Evolutionary conservation across 129 eudicot genomes (phyloP), one percentile per base, ranked within the genome.

Genomic region (Artemisia annua): DNA sequence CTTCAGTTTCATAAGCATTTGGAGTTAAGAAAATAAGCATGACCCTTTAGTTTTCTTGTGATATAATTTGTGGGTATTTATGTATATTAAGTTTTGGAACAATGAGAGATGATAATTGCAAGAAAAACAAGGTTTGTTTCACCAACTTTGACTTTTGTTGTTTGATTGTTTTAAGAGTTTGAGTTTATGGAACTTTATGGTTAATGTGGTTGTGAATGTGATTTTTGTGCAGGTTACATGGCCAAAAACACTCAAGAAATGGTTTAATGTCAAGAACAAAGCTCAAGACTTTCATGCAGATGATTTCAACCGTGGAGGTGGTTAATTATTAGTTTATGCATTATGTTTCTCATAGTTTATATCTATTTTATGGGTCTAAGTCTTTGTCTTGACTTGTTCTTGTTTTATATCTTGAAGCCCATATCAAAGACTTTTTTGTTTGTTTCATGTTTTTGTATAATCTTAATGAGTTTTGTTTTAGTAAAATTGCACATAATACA

Each of bases 231-330:
- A 93, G 95, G 82, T 87, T 82, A 89, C 92, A 73, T 93, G 92
- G 98, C 74, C 98, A 5, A 89, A 89, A 82, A 71, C 84, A 46
- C 76, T 93, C 76, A 89, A 87, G 83, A 92, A 92, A 79, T 92
- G 98, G 98, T 79, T 92, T 81, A 89, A 86, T 55, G 76, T 89
- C 83, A 87, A 84, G 92, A 85, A 74, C 78, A 89, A 87, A 82
- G 85, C 89, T 67, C 95, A 84, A 79, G 96, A 92, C 59, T 89
- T 89, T 74, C 96, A 87, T 78, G 98, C 95, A 35, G 95, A 89
- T 76, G 87, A 83, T 46, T 59, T 87, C 68, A 79, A 70, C 32
- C 73, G 65, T 63, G 81, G 65, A 92, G 96, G 97, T 91, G 35
- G 56, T 32, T 56, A 11, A 22, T 69, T 52, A 48, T 16, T 62